Percentiles rank a stretch among this genome's conserved stretches.
phyloP scores from a whole-genome alignment of 305 asterid species.

The Ruellia speciosa region DNA sequence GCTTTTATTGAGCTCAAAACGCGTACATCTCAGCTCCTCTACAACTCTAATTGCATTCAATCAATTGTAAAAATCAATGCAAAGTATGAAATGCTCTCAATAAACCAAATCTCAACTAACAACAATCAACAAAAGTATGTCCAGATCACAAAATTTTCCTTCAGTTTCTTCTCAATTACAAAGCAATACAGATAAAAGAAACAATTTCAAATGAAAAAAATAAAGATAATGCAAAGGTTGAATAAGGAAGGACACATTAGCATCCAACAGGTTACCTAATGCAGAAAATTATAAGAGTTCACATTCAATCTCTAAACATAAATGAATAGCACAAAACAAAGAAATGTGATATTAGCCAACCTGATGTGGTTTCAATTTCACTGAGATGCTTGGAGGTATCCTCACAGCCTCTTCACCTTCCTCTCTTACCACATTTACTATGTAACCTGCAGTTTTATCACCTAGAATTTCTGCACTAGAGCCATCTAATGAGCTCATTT shows the following conservation, averaged over 20 bases:
- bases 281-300: conserved; percentile 17
- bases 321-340: conserved; percentile 11
- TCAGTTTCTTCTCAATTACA: conserved; percentile 10
- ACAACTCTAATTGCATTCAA: conserved; percentile 11
- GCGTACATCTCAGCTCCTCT: too few species aligned
- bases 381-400: conserved; percentile 87
- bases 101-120: too few species aligned
- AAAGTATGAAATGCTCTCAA: not conserved
- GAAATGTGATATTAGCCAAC: conserved; percentile 27
- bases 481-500: conserved; percentile 43
- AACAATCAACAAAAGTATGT: too few species aligned
- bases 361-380: conserved; percentile 85
- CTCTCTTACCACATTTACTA: conserved; percentile 88
- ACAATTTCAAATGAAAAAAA: not conserved
- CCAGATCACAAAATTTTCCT: conserved; percentile 5
- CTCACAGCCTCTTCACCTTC: conserved; percentile 91
- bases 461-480: conserved; percentile 61
- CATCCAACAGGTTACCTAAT: conserved; percentile 7
- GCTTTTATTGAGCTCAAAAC: too few species aligned
- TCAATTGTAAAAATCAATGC: conserved; percentile 15
- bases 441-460: conserved; percentile 67
- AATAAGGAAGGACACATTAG: conserved; percentile 2
- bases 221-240: conserved; percentile 1
- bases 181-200: not conserved
- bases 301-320: conserved; percentile 12